phyloP scores from a whole-genome alignment of 1,284 basidiomycete genomes.

The Rhodotorula sp. region DNA sequence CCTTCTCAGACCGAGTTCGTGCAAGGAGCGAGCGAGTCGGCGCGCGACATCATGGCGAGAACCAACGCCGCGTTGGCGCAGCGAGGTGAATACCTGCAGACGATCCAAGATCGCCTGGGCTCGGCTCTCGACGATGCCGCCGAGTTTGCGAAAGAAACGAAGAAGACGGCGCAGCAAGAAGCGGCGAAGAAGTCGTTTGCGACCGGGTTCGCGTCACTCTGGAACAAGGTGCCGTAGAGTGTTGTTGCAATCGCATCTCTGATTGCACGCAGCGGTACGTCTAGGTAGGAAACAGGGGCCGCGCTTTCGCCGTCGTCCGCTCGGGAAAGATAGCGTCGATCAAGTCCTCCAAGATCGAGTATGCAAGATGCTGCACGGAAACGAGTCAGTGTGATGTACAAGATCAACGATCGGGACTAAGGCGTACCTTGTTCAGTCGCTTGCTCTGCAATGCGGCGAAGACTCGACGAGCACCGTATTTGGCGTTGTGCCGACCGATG shows the following conservation, averaged over 20 bases:
- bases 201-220: slow-evolving; percentile 5
- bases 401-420: fast-evolving
- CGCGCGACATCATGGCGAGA: slow-evolving; percentile 22
- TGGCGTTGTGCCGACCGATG: slow-evolving; percentile 90
- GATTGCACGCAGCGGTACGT: no score
- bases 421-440: slow-evolving; percentile 64
- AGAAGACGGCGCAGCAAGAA: slow-evolving; percentile 26
- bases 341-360: slow-evolving; percentile 85
- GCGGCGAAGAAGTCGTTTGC: slow-evolving; percentile 22
- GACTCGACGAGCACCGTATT: slow-evolving; percentile 82
- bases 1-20: slow-evolving; percentile 21
- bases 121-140: slow-evolving; percentile 28
- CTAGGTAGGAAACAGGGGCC: slow-evolving; percentile 11
- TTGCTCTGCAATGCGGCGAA: slow-evolving; percentile 91
- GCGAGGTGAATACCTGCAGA: slow-evolving; percentile 30
- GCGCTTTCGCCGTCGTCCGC: neutral
- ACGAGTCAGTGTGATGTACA: fast-evolving
- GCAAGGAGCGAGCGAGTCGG: slow-evolving; percentile 20
- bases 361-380: slow-evolving; percentile 70
- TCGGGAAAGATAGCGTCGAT: slow-evolving; percentile 36
- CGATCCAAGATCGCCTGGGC: slow-evolving; percentile 29
- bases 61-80: slow-evolving; percentile 36
- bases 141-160: slow-evolving; percentile 32
- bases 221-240: slow-evolving; percentile 15
- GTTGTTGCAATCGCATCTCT: no score